Base-by-base conservation (phyloP, 371 early-diverging fungal genomes). In the Rhizopus delemar region DNA sequence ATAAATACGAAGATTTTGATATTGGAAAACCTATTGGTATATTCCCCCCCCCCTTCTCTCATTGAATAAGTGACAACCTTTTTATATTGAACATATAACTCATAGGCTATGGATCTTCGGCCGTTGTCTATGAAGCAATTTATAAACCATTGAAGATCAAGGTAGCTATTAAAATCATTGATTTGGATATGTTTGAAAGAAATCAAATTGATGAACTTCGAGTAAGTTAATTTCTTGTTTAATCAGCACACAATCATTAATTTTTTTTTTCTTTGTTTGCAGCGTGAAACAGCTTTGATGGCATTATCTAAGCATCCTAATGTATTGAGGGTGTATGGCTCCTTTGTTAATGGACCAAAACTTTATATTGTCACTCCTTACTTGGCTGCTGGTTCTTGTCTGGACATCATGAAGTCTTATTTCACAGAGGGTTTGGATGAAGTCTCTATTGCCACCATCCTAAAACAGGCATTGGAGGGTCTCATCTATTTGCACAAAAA, bases 161-260 rank as follows among this genome's bases (percentile, higher is more conserved):
- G 38, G 91, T 95, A 7, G 92, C 92, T 31, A 79, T 93, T 41
- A 95, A 95, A 66, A 85, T 92, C 69, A 93, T 95, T 65, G 94
- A 95, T 68, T 68, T 95, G 66, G 95, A 95, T 69, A 82, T 86
- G 86, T 95, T 95, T 83, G 94, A 93, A 66, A 82, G 94, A 15
- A 91, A 93, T 71, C 95, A 95, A 71, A 95, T 95, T 48, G 95
- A 93, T 65, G 93, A 93, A 70, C 83, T 95, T 50, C 66, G 95
- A 70, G 89, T 91, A 81, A 57, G 36, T 48, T 2, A 8, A 43
- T 22, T 2, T 22, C 22, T 22, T 22, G 22, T 22, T 22, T 22
- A 22, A 22, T 22, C 2, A 2, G 22, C 22, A 22, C 22, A 22
- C 22, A 2, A 22, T 22, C 22, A 15, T 15, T 43, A 5, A 43